Conservation (phyloP, 2,329 filamentous ascomycete genomes). For the Anthostomella pinea region DNA sequence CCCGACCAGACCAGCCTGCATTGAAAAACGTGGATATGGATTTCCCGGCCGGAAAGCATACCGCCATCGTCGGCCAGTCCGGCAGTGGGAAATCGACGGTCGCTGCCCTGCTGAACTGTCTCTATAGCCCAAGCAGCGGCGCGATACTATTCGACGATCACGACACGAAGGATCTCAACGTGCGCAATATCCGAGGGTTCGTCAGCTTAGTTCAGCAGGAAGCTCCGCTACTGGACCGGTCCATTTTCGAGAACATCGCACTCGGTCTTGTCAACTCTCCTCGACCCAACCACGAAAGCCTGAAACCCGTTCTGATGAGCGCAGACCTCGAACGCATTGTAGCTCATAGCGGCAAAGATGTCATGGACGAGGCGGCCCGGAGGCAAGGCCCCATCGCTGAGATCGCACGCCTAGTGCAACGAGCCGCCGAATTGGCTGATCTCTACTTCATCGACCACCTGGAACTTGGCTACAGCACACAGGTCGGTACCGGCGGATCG, state of each 20-base stretch:
- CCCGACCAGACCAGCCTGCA: constrained; percentile 34
- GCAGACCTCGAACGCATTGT: constrained; percentile 49
- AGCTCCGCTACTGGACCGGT: constrained; percentile 32
- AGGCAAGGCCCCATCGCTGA: constrained; percentile 47
- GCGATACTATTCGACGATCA: constrained; percentile 45
- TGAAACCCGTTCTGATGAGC: constrained; percentile 47
- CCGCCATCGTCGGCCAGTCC: constrained; percentile 49
- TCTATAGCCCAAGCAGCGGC: constrained; percentile 55
- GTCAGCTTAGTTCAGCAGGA: constrained; percentile 34
- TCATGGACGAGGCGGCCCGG: constrained; percentile 44
- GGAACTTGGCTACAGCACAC: constrained; percentile 44
- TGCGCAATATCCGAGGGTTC: constrained; percentile 33
- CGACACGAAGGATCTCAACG: constrained; percentile 47
- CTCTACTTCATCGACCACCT: constrained; percentile 44
- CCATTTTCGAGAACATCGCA: constrained; percentile 38
- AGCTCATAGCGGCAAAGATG: constrained; percentile 48
- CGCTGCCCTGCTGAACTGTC: constrained; percentile 51
- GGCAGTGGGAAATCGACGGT: constrained; percentile 50
- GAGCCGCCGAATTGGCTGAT: constrained; percentile 56
- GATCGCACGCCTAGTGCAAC: constrained; percentile 48
- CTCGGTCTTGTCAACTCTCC: constrained; percentile 35
- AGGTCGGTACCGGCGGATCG: constrained; percentile 42
- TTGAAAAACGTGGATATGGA: constrained; percentile 34
- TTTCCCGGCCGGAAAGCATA: constrained; percentile 37
- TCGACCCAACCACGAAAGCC: constrained; percentile 26